These are phyloP conservation scores for Coemansia umbellata DNA, from an alignment of 192 early-diverging fungal species.

Conservation along the genomic window DNA sequence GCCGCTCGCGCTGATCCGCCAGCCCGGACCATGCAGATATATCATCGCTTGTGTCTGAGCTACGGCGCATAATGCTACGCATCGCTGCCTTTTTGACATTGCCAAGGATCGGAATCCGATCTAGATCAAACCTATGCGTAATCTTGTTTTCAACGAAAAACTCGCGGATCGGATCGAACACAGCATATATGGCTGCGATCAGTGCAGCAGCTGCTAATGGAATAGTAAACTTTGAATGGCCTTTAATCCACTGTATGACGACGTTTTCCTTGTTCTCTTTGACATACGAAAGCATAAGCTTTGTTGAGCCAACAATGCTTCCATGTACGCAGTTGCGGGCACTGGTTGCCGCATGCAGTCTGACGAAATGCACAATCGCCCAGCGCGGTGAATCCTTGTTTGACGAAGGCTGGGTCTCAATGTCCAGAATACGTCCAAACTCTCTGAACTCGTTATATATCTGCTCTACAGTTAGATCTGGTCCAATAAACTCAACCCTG, in stretches of 20 bases:
- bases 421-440: conserved; percentile 82
- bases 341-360: conserved; percentile 78
- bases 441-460: conserved; percentile 70
- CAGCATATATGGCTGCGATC: conserved; percentile 71
- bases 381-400: conserved; percentile 74
- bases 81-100: conserved; percentile 29
- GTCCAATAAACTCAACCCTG: conserved; percentile 73
- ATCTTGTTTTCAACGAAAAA: conserved; percentile 86
- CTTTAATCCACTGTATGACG: conserved; percentile 60
- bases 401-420: conserved; percentile 58
- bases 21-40: conserved; percentile 44
- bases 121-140: conserved; percentile 72
- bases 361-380: conserved; percentile 76
- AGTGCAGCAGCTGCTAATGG: conserved; percentile 70
- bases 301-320: conserved; percentile 63
- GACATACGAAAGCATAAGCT: conserved; percentile 60
- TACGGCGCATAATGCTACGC: conserved; percentile 27
- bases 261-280: conserved; percentile 54
- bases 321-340: conserved; percentile 93
- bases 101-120: conserved; percentile 32
- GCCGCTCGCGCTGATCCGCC: conserved; percentile 29
- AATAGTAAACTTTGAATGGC: conserved; percentile 74
- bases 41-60: conserved; percentile 8
- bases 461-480: conserved; percentile 62
- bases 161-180: conserved; percentile 87